Conservation (phyloP, 2,329 filamentous ascomycete genomes). For the Penicillium sp. region DNA sequence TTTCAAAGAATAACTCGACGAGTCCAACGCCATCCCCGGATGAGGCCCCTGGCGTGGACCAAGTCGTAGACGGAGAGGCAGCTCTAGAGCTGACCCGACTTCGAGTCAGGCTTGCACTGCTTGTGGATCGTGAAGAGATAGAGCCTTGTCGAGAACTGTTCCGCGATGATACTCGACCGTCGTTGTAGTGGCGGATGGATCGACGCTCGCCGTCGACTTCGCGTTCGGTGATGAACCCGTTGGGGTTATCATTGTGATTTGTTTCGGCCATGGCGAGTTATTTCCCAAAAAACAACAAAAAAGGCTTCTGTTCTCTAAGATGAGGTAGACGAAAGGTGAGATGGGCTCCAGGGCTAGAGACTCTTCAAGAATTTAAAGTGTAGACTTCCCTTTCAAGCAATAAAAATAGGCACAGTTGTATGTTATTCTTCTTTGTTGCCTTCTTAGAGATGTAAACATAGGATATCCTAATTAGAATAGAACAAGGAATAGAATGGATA, state of each 20-base stretch:
- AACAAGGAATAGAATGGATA: constrained; percentile 1
- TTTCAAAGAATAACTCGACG: neutral
- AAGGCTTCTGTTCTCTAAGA: neutral
- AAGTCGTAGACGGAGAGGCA: neutral
- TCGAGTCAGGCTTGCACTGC: neutral
- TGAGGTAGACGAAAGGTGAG: no score
- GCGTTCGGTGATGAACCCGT: constrained; percentile 5
- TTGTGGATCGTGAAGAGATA: neutral
- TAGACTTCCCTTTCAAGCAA: no score
- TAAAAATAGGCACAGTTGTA: neutral
- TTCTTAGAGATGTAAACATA: neutral
- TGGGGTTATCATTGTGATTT: neutral
- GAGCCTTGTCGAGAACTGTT: neutral
- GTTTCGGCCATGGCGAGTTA: neutral
- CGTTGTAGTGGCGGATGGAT: constrained; percentile 3
- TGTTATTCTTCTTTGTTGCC: neutral
- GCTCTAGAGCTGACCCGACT: neutral
- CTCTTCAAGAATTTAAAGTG: no score
- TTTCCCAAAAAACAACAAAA: neutral
- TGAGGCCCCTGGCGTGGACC: neutral
- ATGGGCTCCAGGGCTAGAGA: no score
- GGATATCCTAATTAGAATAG: neutral
- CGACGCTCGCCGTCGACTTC: constrained; percentile 2
- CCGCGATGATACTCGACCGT: constrained; percentile 4
- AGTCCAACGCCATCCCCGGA: neutral